Conservation (phyloP, 148 eudicot species). For the Fagopyrum homotropicum region DNA sequence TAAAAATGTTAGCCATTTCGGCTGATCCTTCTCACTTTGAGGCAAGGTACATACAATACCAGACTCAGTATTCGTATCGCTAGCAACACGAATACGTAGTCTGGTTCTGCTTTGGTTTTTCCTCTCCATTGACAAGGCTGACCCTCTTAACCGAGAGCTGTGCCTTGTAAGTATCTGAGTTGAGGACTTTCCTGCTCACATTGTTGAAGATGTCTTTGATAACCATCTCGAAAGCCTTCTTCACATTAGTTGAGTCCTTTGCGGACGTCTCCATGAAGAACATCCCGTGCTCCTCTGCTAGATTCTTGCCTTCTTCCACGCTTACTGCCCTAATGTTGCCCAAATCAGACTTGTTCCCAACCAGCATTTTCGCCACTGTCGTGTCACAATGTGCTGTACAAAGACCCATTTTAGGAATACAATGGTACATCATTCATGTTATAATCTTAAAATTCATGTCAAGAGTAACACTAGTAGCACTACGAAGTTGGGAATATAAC, state of each 20-base stretch:
- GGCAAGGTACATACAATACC: neutral
- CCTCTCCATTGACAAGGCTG: slow-evolving; percentile 41
- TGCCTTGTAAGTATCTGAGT: slow-evolving; percentile 61
- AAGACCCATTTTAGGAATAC: neutral
- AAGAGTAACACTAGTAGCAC: too few species aligned
- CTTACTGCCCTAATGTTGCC: slow-evolving; percentile 55
- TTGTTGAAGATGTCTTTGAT: slow-evolving; percentile 49
- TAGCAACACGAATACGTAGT: slow-evolving; percentile 40
- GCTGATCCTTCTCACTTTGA: neutral
- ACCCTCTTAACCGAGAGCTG: slow-evolving; percentile 57
- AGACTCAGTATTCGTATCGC: neutral
- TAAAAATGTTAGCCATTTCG: neutral
- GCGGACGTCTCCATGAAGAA: slow-evolving; percentile 80
- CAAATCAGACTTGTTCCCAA: slow-evolving; percentile 61
- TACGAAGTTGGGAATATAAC: too few species aligned
- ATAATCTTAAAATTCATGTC: neutral
- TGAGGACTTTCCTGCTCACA: slow-evolving; percentile 60
- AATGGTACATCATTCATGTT: neutral
- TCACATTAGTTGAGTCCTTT: slow-evolving; percentile 58
- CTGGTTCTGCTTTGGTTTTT: slow-evolving; percentile 27
- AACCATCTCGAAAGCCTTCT: slow-evolving; percentile 53
- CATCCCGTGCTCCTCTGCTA: slow-evolving; percentile 62
- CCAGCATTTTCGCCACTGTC: slow-evolving; percentile 62
- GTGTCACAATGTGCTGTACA: slow-evolving; percentile 69
- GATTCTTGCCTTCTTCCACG: slow-evolving; percentile 54